Evolutionary conservation across 345 rosid genomes (phyloP), one percentile per base, ranked within the genome.

Genomic region (Gossypium ekmanianum): DNA sequence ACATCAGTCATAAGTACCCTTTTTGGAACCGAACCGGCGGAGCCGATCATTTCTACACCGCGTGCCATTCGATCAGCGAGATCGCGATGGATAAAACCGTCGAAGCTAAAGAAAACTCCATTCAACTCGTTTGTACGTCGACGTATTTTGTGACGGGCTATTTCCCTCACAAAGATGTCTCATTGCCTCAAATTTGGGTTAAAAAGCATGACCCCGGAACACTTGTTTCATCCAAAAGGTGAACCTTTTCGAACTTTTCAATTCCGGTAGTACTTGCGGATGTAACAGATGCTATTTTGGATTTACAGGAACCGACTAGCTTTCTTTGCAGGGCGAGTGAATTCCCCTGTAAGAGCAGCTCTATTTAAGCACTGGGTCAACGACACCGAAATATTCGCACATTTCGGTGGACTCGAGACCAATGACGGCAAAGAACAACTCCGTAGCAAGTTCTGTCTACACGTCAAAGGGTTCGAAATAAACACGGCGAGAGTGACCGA

Each of bases 101-200:
- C 61, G 58, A 62, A 56, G 84, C 83, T 63, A 84, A 80, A 61
- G 74, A 80, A 48, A 88, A 86, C 72, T 81, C 85, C 64, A 86
- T 88, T 76, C 88, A 84, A 79, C 84, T 86, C 26, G 85, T 88
- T 17, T 88, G 91, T 77, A 85, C 89, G 11, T 86, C 88, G 1
- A 80, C 86, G 27, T 86, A 84, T 72, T 83, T 78, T 63, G 66
- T 83, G 2, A 57, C 84, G 7, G 83, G 87, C 3, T 83, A 88
- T 75, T 56, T 88, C 52, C 66, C 85, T 80, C 91, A 84, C 73
- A 88, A 84, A 77, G 88, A 86, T 68, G 81, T 75, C 4, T 84
- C 89, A 51, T 74, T 88, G 78, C 91, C 91, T 48, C 89, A 84
- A 67, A 78, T 86, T 77, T 84, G 89, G 91, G 86, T 85, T 5